Base-by-base conservation (phyloP, 2,329 filamentous ascomycete species). In the Pestalotiopsis sp. region DNA sequence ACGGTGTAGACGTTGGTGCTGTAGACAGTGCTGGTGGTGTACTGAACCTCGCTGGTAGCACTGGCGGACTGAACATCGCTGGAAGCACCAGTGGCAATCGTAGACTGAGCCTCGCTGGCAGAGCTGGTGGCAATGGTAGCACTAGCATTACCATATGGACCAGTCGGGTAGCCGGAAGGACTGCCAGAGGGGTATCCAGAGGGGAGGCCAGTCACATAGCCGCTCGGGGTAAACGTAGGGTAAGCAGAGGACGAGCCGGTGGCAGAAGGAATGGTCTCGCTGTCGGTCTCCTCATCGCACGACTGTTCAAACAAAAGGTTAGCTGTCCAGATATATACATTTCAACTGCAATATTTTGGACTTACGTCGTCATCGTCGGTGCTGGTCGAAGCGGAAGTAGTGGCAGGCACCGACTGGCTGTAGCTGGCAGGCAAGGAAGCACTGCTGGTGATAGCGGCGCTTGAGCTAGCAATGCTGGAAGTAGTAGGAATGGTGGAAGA, bases 1-100 rank as follows among this genome's bases (percentile, higher is more conserved):
- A 81, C 72, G 31, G 79, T 81, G 67, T 76, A 76, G 23, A 76
- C 72, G 12, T 68, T 77, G 27, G 80, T 82, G 11, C 77, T 75
- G 71, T 76, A 79, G 45, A 81, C 73, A 25, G 76, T 76, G 5
- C 71, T 74, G 4, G 74, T 72, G 12, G 68, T 67, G 27, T 57
- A 39, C 23, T 66, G 20, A 36, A 23, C 25, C 1, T 67, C 52
- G 57, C 57, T 52, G 36, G 67, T 27, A 17, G 41, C 36, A 25
- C 61, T 61, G 14, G 23, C 25, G 9, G 31, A 39, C 23, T 66
- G 20, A 38, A n/a, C 36, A 1, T 67, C 52, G 57, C 57, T 52
- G 36, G 67, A 25, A 17, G 57, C 23, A 36, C 31, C 73, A 25
- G 76, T 76, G 5, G 70, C 73, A 4, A 73, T 71, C 12, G 68